Evolutionary conservation across 2,329 filamentous ascomycete genomes (phyloP), one percentile per base, ranked within the genome.

Genomic region (Tolypocladium cylindrosporum): DNA sequence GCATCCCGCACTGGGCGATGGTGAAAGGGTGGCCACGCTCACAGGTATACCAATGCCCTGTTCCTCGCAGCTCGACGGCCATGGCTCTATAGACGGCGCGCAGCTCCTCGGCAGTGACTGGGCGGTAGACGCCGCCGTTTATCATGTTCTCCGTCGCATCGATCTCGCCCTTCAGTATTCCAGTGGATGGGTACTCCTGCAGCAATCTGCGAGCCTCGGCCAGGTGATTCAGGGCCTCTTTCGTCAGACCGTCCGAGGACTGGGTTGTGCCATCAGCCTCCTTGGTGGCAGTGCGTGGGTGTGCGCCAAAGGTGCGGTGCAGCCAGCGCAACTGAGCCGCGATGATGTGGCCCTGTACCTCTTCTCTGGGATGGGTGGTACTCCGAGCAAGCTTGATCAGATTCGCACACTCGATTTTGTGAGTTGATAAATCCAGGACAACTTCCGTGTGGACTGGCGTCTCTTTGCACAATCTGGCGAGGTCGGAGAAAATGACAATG

Each of bases 1-100:
- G 82, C 77, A 83, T 82, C 1, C 85, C 85, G 64, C 85, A 88
- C 60, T 88, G 82, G 1, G 84, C 85, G 39, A 88, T 76, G 0
- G 84, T 82, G 61, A 89, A 86, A 3, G 81, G 79, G 65, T 86
- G 81, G 2, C 78, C 77, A 58, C 84, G 83, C 31, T 61, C 68
- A 61, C 82, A 86, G 0, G 70, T 74, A 66, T 86, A 87, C 84
- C 84, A 87, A 61, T 86, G 82, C 0, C 85, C 84, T 0, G 77
- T 82, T 0, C 79, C 77, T 0, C 56, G 60, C 42, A 83, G 78
- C 60, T 80, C 78, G 0, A 54, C 58, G 1, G 76, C 66, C 81
- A 86, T 84, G 2, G 82, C 81, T 1, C 61, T 56, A 55, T 79
- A 74, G 2, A 84, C 75, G 1, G 71, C 75, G 40, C 73, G 71